Conservation (phyloP, 768 basidiomycete genomes). For the Pleurotus giganteus region DNA sequence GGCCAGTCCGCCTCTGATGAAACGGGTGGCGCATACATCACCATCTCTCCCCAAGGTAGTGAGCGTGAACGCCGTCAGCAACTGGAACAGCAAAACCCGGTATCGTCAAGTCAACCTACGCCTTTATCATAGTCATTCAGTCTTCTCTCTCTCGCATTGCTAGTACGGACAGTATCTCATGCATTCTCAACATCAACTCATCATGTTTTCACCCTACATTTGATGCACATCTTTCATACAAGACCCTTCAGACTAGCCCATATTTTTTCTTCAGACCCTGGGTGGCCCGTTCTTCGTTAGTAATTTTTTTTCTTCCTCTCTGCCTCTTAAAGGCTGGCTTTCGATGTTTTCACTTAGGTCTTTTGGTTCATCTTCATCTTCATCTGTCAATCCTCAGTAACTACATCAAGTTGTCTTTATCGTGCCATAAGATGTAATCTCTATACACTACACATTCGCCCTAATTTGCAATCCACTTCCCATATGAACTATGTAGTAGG, state of each 20-base stretch:
- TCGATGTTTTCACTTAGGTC: conserved; percentile 6
- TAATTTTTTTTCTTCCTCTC: background rate
- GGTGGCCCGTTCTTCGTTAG: background rate
- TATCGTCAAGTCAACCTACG: conserved; percentile 12
- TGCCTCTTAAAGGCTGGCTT: conserved; percentile 1
- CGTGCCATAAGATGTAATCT: conserved; percentile 11
- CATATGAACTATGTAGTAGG: conserved; percentile 10
- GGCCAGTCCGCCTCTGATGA: conserved; percentile 52
- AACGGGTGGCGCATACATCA: conserved; percentile 82
- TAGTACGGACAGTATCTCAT: conserved; percentile 22
- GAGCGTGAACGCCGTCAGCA: conserved; percentile 59
- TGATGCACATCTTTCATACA: conserved; percentile 9
- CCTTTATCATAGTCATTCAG: conserved; percentile 21
- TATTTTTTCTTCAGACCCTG: conserved; percentile 19
- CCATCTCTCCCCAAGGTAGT: conserved; percentile 77
- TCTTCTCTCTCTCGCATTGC: conserved; percentile 21
- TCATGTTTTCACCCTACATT: conserved; percentile 9
- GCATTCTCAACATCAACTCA: conserved; percentile 16
- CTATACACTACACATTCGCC: conserved; percentile 1
- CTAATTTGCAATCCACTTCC: conserved; percentile 3
- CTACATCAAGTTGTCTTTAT: conserved; percentile 9
- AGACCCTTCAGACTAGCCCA: conserved; percentile 22
- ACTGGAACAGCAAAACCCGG: background rate
- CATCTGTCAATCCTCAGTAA: conserved; percentile 1
- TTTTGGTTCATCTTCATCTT: background rate